Conservation (phyloP, 1,284 basidiomycete species). For the Caloboletus firmus region DNA sequence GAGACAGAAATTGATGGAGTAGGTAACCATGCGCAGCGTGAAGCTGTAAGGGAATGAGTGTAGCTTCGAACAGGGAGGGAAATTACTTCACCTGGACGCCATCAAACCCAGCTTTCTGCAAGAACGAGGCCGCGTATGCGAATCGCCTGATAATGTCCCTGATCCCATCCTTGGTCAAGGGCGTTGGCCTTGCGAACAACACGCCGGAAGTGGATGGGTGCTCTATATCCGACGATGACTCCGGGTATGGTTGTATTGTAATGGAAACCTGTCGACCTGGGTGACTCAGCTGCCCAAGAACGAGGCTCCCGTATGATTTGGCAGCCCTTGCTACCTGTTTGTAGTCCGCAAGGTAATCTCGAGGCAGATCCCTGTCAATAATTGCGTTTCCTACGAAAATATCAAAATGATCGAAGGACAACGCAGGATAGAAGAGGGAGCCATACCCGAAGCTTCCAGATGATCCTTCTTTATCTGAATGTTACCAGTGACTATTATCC, state of each 20-base stretch:
- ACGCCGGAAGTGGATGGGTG: conserved; percentile 37
- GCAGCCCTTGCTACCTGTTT: conserved; percentile 29
- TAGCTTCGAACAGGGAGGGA: no score
- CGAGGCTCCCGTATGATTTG: conserved; percentile 30
- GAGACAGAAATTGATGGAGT: conserved; percentile 43
- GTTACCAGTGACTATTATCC: conserved; percentile 35
- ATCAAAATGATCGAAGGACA: not conserved
- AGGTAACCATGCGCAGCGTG: conserved; percentile 53
- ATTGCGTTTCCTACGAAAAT: conserved; percentile 31
- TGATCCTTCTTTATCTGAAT: conserved; percentile 38
- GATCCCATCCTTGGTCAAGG: conserved; percentile 33
- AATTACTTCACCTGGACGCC: conserved; percentile 27
- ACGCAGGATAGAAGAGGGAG: not conserved
- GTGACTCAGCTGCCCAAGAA: conserved; percentile 35
- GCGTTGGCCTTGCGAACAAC: conserved; percentile 32
- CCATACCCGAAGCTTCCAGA: conserved; percentile 33
- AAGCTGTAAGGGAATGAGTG: conserved; percentile 14
- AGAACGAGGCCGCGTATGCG: conserved; percentile 28
- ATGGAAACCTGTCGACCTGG: conserved; percentile 38
- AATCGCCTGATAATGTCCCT: conserved; percentile 32
- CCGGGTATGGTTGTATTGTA: conserved; percentile 37
- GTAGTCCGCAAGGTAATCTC: conserved; percentile 27
- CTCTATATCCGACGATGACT: conserved; percentile 35
- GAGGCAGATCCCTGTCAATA: conserved; percentile 31
- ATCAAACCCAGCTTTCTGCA: conserved; percentile 32